phyloP scores from a whole-genome alignment of 202 grass and related monocot species.

The Cymbopogon flexuosus region DNA sequence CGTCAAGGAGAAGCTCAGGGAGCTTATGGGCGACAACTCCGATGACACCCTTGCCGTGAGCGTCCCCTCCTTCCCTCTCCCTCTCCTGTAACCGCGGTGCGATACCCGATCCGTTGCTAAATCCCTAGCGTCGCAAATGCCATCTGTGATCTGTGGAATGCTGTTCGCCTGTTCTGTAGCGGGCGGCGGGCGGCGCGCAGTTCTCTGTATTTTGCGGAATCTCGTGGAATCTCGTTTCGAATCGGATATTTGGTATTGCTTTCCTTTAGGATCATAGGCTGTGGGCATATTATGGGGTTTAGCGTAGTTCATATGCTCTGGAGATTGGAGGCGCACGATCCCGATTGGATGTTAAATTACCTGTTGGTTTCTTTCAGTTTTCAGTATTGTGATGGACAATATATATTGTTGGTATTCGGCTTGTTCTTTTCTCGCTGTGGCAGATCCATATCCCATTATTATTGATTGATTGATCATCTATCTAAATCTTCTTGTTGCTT shows the following conservation, averaged over 20 bases:
- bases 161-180: background rate
- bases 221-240: background rate
- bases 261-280: background rate
- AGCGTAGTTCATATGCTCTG: background rate
- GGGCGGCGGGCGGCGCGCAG: background rate
- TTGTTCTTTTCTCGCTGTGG: background rate
- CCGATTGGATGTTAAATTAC: background rate
- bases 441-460: background rate
- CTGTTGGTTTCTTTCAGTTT: background rate
- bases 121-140: slow-evolving; percentile 27
- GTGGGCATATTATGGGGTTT: slow-evolving; percentile 7
- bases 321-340: background rate
- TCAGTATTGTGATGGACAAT: background rate
- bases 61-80: background rate
- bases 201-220: slow-evolving; percentile 1
- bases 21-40: slow-evolving; percentile 73
- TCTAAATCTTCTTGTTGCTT: background rate
- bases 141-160: background rate
- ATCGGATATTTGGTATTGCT: background rate
- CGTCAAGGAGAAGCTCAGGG: slow-evolving; percentile 75
- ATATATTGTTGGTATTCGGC: background rate
- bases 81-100: background rate
- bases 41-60: slow-evolving; percentile 79
- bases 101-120: slow-evolving; percentile 37
- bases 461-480: background rate